Percentiles rank a stretch among this genome's conserved stretches.
These are phyloP conservation scores for Acer saccharum DNA, from an alignment of 345 rosid species.

Conservation along the genomic window DNA sequence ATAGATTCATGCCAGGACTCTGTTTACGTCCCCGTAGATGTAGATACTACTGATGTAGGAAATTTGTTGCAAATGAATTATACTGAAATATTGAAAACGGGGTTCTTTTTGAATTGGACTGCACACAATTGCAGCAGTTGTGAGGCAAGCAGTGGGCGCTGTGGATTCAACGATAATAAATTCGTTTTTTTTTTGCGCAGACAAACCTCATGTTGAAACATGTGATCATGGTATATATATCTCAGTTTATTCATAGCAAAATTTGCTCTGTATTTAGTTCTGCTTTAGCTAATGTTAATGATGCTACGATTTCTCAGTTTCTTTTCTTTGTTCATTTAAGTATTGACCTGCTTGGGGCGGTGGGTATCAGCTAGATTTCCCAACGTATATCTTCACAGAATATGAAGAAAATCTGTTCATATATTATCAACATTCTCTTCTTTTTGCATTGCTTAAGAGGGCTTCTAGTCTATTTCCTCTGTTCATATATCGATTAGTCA, in stretches of 20 bases:
- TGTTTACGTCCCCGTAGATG: conserved; percentile 26
- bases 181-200: conserved; percentile 16
- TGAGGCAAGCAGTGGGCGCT: conserved; percentile 17
- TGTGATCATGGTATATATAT: conserved; percentile 47
- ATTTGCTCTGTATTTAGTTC: background rate
- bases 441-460: too few relatives aligned
- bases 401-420: too few relatives aligned
- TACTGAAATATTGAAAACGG: conserved; percentile 45
- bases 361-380: too few relatives aligned
- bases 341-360: too few relatives aligned
- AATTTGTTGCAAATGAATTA: conserved; percentile 20
- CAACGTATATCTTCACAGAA: too few relatives aligned
- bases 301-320: too few relatives aligned
- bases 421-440: too few relatives aligned
- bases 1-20: conserved; percentile 30
- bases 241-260: background rate
- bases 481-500: background rate
- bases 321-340: too few relatives aligned
- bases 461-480: too few relatives aligned
- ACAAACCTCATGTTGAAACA: conserved; percentile 36
- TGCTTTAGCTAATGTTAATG: background rate
- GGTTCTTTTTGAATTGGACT: conserved; percentile 48
- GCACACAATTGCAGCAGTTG: conserved; percentile 17
- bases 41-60: too few relatives aligned
- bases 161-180: conserved; percentile 22